Conservation (phyloP, 352 stramenopile species). For the Pythium apleroticum region DNA sequence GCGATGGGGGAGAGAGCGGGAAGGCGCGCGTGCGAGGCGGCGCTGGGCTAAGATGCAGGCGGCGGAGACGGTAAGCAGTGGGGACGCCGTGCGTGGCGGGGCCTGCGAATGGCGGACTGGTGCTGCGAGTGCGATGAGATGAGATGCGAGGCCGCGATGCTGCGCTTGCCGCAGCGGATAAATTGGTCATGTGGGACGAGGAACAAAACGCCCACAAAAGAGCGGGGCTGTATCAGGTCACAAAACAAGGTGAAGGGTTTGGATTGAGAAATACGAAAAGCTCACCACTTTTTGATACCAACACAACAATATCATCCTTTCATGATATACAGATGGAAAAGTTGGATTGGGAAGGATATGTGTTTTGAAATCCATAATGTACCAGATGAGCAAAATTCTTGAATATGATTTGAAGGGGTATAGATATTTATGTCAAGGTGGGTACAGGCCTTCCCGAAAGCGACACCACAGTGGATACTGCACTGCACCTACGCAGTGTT, state of each 20-base stretch:
- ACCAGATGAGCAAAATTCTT: not conserved
- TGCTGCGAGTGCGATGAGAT: not conserved
- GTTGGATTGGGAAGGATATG: too few species aligned
- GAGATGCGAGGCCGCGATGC: not conserved
- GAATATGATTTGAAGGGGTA: not conserved
- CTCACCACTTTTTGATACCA: too few species aligned
- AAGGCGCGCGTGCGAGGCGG: not conserved
- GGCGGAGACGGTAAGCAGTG: not conserved
- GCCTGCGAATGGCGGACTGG: not conserved
- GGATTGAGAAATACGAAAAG: too few species aligned
- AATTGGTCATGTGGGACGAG: constrained; percentile 5
- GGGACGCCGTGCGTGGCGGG: not conserved
- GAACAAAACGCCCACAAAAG: not conserved
- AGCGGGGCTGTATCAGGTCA: not conserved
- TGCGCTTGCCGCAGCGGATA: not conserved
- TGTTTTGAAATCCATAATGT: too few species aligned
- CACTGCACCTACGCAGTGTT: not conserved
- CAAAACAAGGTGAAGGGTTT: not conserved
- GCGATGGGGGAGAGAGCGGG: not conserved
- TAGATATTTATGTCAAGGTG: not conserved
- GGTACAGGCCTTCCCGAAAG: not conserved
- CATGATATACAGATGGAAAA: too few species aligned
- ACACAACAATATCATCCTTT: too few species aligned
- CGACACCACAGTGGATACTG: not conserved
- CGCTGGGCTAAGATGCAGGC: not conserved